Evolutionary conservation across 441 rosid genomes (phyloP).

Genomic region (Dalechampia spathulata): DNA sequence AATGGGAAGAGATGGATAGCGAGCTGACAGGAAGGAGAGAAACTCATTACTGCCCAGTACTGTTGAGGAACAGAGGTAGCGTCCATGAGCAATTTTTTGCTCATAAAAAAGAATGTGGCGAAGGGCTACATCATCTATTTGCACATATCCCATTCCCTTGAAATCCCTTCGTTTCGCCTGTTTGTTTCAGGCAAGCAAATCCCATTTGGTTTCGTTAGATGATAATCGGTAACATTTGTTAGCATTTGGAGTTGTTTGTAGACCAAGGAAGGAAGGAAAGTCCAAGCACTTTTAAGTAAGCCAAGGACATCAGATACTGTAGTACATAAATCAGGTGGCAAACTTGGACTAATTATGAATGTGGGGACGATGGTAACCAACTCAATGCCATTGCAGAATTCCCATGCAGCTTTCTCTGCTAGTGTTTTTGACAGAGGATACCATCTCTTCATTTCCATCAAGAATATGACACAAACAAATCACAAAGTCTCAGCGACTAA

Average conservation of each 20-base stretch:
- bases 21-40: conserved; percentile 38
- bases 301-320: conserved; percentile 77
- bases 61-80: conserved; percentile 57
- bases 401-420: conserved; percentile 89
- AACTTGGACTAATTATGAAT: conserved; percentile 72
- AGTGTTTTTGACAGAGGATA: conserved; percentile 62
- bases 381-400: conserved; percentile 51
- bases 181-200: too few species aligned
- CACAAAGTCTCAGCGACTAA: too few species aligned
- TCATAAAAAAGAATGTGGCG: conserved; percentile 67
- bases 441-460: conserved; percentile 45
- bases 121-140: conserved; percentile 70
- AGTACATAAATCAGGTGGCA: conserved; percentile 60
- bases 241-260: too few species aligned
- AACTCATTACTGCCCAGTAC: conserved; percentile 49
- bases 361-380: conserved; percentile 61
- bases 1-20: conserved; percentile 52
- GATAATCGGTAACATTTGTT: too few species aligned
- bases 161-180: conserved; percentile 56
- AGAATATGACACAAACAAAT: too few species aligned
- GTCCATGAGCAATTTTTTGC: conserved; percentile 38
- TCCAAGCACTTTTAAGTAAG: conserved; percentile 45
- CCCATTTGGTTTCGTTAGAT: too few species aligned
- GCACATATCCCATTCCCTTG: conserved; percentile 76
- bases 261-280: too few species aligned